Base-by-base conservation (phyloP, 2,329 filamentous ascomycete species). In the Chrysosporium keratinophilum region DNA sequence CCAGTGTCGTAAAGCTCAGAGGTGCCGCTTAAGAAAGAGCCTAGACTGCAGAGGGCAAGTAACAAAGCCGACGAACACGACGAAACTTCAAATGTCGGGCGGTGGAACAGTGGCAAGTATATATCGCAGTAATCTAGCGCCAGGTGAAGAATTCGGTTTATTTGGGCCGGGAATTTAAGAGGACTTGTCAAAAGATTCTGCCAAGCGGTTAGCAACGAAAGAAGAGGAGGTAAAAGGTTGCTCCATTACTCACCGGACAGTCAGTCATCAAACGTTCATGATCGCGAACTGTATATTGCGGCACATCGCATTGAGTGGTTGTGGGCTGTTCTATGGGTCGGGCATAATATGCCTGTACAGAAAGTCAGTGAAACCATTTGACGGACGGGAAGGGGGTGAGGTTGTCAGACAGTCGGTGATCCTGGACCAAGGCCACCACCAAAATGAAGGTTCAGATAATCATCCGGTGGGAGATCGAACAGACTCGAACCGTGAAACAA, bases 71-170 rank as follows among this genome's bases (percentile, higher is more conserved):
- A 48, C 5, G 59, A 56, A 6, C 50, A 50, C 1, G 48, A 52
- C 5, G 54, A 47, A 10, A 60, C 11, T 2, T 56, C 54, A n/a
- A 61, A 52, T 4, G 59, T 61, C 34, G 60, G 56, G 12, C 57
- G 59, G 28, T 61, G 60, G 43, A 61, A 61, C 14, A 60, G 44
- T 12, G 58, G 57, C 52, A 61, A 52, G 48, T 59, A 60, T 14
- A 59, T 41, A 37, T 61, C 56, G 46, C 58, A 59, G 43, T 61
- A 61, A 37, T 61, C 57, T 6, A 61, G 50, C n/a, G 57, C 58
- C 10, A 52, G 42, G 17, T 37, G 52, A 14, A 59, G 41, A n/a
- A 56, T 45, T 15, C 48, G 45, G 23, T 58, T 55, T 11, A 50
- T 40, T 52, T 56, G 56, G 5, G 52, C 17, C 4, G 43, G 41